Evolutionary conservation across 2,329 filamentous ascomycete species (phyloP).

Genomic region (Pseudopithomyces chartarum): DNA sequence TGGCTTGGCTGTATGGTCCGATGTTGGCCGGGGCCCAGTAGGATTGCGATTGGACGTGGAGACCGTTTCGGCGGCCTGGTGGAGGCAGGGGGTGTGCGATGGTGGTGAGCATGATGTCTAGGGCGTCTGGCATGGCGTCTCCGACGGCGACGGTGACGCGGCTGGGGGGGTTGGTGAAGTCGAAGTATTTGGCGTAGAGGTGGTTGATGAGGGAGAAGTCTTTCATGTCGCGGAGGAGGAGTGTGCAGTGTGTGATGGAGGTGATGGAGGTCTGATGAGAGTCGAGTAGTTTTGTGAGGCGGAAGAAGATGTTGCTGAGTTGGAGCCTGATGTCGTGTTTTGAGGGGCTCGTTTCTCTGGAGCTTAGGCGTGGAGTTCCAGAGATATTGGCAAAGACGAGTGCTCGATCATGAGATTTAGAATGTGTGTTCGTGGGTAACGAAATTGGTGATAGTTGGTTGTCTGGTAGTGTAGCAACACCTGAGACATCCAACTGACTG

Average conservation of each 20-base stretch:
- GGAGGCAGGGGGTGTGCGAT: slow-evolving; percentile 40
- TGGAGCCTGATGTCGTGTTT: slow-evolving; percentile 26
- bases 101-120: slow-evolving; percentile 65
- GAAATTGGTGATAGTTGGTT: background rate
- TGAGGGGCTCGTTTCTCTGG: background rate
- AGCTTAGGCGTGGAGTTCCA: background rate
- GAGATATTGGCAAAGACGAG: slow-evolving; percentile 39
- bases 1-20: slow-evolving; percentile 92
- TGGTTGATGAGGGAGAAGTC: slow-evolving; percentile 78
- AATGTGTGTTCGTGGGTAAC: slow-evolving; percentile 18
- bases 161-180: slow-evolving; percentile 78
- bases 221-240: slow-evolving; percentile 78
- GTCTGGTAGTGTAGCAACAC: background rate
- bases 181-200: slow-evolving; percentile 77
- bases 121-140: slow-evolving; percentile 61
- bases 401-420: background rate
- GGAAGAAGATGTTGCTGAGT: slow-evolving; percentile 46
- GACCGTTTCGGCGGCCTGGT: slow-evolving; percentile 48
- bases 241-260: slow-evolving; percentile 52
- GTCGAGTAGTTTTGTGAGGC: slow-evolving; percentile 34
- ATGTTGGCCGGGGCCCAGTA: slow-evolving; percentile 99
- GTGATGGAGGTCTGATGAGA: slow-evolving; percentile 28
- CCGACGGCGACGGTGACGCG: slow-evolving; percentile 84
- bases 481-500: background rate
- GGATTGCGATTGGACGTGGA: slow-evolving; percentile 90